A percentile compares a stretch with the other conserved stretches of the same genome.
Evolutionary conservation across 768 basidiomycete species (phyloP).

Genomic region (Crepidotus variabilis): DNA sequence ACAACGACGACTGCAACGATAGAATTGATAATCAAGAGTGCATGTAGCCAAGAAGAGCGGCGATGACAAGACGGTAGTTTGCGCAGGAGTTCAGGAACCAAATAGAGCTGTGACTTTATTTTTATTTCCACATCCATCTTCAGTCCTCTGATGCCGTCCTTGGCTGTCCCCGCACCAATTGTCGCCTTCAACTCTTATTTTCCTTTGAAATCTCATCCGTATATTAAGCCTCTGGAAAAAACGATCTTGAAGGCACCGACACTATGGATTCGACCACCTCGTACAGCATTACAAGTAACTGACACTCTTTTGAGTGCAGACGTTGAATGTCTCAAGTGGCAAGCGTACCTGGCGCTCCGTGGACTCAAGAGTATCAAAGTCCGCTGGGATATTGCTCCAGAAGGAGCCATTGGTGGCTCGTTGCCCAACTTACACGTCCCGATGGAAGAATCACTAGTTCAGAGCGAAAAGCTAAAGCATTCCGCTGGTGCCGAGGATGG

Average conservation of each 20-base stretch:
- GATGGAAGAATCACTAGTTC: constrained; percentile 15
- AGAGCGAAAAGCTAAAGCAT: constrained; percentile 21
- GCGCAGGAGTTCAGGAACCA: constrained; percentile 6
- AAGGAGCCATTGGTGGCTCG: constrained; percentile 65
- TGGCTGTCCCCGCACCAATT: constrained; percentile 30
- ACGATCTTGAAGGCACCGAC: constrained; percentile 31
- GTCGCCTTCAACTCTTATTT: constrained; percentile 54
- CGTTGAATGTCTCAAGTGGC: constrained; percentile 89
- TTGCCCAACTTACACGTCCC: constrained; percentile 73
- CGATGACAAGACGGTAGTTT: neutral
- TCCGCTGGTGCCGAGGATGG: constrained; percentile 28
- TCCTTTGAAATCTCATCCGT: constrained; percentile 52
- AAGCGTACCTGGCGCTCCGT: constrained; percentile 75
- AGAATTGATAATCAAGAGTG: constrained; percentile 1
- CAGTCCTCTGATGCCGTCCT: constrained; percentile 9
- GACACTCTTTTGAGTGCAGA: constrained; percentile 58
- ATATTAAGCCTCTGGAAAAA: constrained; percentile 27
- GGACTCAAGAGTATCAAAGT: constrained; percentile 48
- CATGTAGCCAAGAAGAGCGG: constrained; percentile 8
- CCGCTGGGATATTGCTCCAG: constrained; percentile 65
- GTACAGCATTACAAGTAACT: constrained; percentile 14
- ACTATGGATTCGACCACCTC: constrained; percentile 65
- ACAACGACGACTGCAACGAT: constrained; percentile 1
- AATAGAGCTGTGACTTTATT: constrained; percentile 5
- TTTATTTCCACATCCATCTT: neutral